These are phyloP conservation scores for Lepidium africanum DNA, from an alignment of 345 rosid species.

Conservation along the genomic window DNA sequence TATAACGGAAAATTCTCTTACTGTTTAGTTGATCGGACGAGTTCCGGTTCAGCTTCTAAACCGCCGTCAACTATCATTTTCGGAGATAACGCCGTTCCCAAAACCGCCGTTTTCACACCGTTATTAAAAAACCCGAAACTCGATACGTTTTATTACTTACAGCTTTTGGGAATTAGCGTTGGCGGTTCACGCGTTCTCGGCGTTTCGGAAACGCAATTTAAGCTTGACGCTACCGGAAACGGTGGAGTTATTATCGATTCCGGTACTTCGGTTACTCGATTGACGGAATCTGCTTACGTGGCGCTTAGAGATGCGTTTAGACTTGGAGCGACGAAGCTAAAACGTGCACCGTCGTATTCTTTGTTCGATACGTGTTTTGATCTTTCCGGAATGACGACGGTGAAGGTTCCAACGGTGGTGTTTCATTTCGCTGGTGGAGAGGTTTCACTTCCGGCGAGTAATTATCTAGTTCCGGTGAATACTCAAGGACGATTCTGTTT, in stretches of 20 bases:
- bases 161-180: conserved; percentile 75
- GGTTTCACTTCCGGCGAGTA: conserved; percentile 75
- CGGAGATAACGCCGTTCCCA: conserved; percentile 55
- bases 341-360: conserved; percentile 47
- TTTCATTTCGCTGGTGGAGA: conserved; percentile 60
- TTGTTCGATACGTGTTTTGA: conserved; percentile 82
- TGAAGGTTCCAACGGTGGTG: conserved; percentile 76
- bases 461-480: conserved; percentile 82
- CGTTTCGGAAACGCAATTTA: conserved; percentile 61
- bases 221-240: conserved; percentile 53
- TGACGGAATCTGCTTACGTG: conserved; percentile 55
- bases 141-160: conserved; percentile 84
- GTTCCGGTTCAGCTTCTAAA: conserved; percentile 49
- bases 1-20: conserved; percentile 74
- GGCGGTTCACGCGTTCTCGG: conserved; percentile 71
- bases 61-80: conserved; percentile 70
- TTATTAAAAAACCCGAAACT: conserved; percentile 64
- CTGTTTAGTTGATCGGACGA: conserved; percentile 71
- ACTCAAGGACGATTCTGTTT: conserved; percentile 69
- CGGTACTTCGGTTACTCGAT: conserved; percentile 71
- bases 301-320: conserved; percentile 63
- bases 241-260: conserved; percentile 91
- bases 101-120: conserved; percentile 68
- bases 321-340: conserved; percentile 33
- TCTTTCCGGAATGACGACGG: conserved; percentile 50